These are phyloP conservation scores for Geotrichum klebahnii DNA, from an alignment of 1,139 yeast species.

Conservation along the genomic window DNA sequence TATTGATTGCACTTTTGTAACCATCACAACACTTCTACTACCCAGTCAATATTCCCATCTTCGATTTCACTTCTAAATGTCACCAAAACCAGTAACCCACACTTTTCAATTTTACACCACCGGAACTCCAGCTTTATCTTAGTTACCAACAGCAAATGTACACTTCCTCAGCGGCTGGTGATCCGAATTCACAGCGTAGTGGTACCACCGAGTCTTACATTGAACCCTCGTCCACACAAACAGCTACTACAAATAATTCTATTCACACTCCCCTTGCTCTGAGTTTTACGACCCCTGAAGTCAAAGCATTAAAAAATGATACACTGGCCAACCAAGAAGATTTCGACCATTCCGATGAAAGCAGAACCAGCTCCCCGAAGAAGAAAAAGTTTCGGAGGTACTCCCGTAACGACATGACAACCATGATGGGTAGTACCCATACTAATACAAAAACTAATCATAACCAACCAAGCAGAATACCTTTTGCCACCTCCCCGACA, in stretches of 20 bases:
- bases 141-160: neutral
- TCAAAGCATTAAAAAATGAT: neutral
- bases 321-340: neutral
- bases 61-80: too few species aligned
- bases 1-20: too few species aligned
- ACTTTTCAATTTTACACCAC: neutral
- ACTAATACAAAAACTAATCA: neutral
- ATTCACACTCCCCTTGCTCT: neutral
- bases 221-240: neutral
- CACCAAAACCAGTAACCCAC: too few species aligned
- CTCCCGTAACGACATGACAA: neutral
- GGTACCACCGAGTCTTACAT: neutral
- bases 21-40: too few species aligned
- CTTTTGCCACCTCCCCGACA: neutral
- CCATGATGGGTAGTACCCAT: neutral
- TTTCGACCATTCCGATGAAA: neutral
- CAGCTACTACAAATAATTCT: neutral
- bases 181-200: neutral
- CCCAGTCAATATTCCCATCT: too few species aligned
- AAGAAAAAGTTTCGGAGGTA: conserved; percentile 4
- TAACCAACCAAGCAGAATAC: neutral
- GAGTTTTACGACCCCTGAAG: neutral
- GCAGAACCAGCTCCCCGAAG: conserved; percentile 6
- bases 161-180: conserved; percentile 2
- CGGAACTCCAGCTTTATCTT: neutral